Percentiles rank a stretch among this genome's conserved stretches.
These are phyloP conservation scores for Aspergillus ostianus DNA, from an alignment of 495 filamentous ascomycete species.

Conservation along the genomic window DNA sequence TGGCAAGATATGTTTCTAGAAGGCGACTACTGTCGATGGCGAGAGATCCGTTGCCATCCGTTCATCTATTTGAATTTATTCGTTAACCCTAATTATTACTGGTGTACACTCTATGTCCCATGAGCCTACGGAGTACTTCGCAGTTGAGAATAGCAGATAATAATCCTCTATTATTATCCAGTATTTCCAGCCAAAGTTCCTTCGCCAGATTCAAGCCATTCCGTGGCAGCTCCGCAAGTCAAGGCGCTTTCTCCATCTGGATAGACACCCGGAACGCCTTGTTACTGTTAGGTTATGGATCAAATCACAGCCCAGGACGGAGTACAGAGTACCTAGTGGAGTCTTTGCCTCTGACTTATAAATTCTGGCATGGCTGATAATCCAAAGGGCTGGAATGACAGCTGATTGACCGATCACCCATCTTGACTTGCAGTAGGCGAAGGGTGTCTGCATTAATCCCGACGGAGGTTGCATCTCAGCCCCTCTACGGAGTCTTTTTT, in stretches of 20 bases:
- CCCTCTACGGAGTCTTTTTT: not conserved
- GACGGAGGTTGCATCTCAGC: conserved; percentile 14
- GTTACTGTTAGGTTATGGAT: too few relatives aligned
- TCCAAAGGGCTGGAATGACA: conserved; percentile 5
- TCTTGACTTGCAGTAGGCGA: conserved; percentile 14
- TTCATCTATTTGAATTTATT: not conserved
- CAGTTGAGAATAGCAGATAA: too few relatives aligned
- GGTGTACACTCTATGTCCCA: too few relatives aligned
- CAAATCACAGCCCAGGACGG: too few relatives aligned
- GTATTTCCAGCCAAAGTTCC: not conserved
- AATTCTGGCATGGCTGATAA: conserved; percentile 4
- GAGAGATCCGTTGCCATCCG: not conserved
- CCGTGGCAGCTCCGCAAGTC: too few relatives aligned
- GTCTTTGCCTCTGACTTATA: too few relatives aligned
- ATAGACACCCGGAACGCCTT: not conserved
- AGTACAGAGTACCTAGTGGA: too few relatives aligned
- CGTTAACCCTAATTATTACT: not conserved
- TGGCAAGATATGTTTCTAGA: conserved; percentile 13
- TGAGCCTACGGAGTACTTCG: too few relatives aligned
- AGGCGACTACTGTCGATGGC: not conserved
- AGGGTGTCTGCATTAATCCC: conserved; percentile 16
- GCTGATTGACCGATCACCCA: conserved; percentile 12
- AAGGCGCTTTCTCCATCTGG: not conserved
- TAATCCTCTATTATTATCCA: too few relatives aligned
- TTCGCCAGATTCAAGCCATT: not conserved